Conservation (phyloP, 257 asterid species). For the Pogostemon cablin region DNA sequence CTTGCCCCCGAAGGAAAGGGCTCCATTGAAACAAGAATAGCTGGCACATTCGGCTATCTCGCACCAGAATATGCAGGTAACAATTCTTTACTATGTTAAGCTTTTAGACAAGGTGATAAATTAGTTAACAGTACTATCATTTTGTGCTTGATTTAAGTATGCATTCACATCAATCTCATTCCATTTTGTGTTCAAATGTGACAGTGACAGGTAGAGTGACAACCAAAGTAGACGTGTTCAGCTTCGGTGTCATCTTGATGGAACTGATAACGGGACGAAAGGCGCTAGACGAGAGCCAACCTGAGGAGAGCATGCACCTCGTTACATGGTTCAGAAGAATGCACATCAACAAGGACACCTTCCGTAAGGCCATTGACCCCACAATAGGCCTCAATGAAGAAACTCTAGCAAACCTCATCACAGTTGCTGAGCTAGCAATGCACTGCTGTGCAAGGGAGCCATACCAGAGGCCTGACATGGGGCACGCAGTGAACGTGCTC, state of each 20-base stretch:
- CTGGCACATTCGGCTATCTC: slow-evolving; percentile 92
- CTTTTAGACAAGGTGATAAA: too few relatives aligned
- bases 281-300: slow-evolving; percentile 90
- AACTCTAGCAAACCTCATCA: slow-evolving; percentile 67
- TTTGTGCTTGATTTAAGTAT: slow-evolving; percentile 18
- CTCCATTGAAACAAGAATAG: slow-evolving; percentile 82
- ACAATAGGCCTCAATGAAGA: slow-evolving; percentile 73
- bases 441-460: slow-evolving; percentile 95
- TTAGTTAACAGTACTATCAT: background rate
- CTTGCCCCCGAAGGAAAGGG: slow-evolving; percentile 95
- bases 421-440: slow-evolving; percentile 90
- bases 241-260: slow-evolving; percentile 95
- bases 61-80: slow-evolving; percentile 99
- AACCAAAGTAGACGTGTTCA: slow-evolving; percentile 89
- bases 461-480: slow-evolving; percentile 91
- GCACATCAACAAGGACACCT: slow-evolving; percentile 76
- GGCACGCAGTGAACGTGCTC: slow-evolving; percentile 86
- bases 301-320: slow-evolving; percentile 94
- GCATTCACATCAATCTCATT: background rate
- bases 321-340: slow-evolving; percentile 93
- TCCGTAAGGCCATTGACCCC: slow-evolving; percentile 89
- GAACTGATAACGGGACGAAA: slow-evolving; percentile 88
- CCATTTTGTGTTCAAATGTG: slow-evolving; percentile 22
- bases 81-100: background rate
- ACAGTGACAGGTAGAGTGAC: slow-evolving; percentile 96